A percentile compares a stretch with the other conserved stretches of the same genome.
These are phyloP conservation scores for Podospora comata DNA, from an alignment of 495 filamentous ascomycete species.

Conservation along the genomic window DNA sequence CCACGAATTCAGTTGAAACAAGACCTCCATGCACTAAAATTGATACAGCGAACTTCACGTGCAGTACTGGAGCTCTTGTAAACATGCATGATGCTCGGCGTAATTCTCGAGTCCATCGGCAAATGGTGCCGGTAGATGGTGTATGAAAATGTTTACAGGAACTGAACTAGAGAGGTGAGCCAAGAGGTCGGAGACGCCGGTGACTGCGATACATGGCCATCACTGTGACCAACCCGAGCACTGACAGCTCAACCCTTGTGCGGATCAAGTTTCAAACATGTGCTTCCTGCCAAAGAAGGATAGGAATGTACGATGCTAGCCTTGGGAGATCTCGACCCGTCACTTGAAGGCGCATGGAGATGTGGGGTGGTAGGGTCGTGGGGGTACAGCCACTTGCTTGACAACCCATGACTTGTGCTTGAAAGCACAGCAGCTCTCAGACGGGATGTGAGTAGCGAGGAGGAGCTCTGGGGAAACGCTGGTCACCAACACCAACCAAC, in stretches of 20 bases:
- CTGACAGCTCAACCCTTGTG: not conserved
- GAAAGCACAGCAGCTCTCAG: too few relatives aligned
- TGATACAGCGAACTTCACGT: not conserved
- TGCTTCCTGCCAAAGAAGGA: not conserved
- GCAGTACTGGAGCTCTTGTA: not conserved
- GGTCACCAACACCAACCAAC: too few relatives aligned
- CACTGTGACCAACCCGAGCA: not conserved
- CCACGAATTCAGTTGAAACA: not conserved
- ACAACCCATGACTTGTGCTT: not conserved
- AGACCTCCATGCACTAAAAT: not conserved
- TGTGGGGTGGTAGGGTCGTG: not conserved
- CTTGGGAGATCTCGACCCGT: not conserved
- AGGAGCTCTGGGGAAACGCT: too few relatives aligned
- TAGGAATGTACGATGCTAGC: not conserved
- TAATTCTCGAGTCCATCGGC: not conserved
- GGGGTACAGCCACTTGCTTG: not conserved
- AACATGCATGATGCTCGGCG: not conserved
- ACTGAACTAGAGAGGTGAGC: not conserved
- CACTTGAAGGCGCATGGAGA: not conserved
- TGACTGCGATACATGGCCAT: not conserved
- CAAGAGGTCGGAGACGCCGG: not conserved
- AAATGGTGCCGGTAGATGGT: not conserved
- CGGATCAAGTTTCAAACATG: slow-evolving; percentile 5
- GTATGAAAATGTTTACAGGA: not conserved
- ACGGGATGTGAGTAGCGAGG: too few relatives aligned